These are phyloP conservation scores for Pythium insidiosum DNA, from an alignment of 352 stramenopile species.

Conservation along the genomic window DNA sequence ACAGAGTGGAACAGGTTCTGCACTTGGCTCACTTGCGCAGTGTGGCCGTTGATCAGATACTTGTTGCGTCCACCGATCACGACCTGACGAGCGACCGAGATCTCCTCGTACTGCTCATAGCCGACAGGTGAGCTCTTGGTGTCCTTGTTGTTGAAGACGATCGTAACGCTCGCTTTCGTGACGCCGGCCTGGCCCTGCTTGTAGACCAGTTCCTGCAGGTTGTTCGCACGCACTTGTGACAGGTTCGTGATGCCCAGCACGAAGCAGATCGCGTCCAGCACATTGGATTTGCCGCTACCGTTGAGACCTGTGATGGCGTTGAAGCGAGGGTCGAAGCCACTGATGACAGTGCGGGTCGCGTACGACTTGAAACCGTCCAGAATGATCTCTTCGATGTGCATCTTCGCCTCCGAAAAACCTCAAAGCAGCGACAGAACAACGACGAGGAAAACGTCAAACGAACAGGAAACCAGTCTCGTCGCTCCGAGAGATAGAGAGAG, in stretches of 20 bases:
- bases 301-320: slow-evolving; percentile 99
- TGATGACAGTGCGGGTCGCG: slow-evolving; percentile 97
- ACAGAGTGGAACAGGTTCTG: slow-evolving; percentile 99
- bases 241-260: slow-evolving; percentile 99
- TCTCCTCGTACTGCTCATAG: slow-evolving; percentile 97
- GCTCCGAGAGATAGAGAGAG: too few species aligned
- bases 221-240: slow-evolving; percentile 96
- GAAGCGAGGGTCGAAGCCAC: slow-evolving; percentile 98
- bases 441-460: too few species aligned
- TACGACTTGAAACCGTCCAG: slow-evolving; percentile 99
- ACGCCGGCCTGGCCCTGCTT: slow-evolving; percentile 99
- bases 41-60: slow-evolving; percentile 99
- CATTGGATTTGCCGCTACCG: slow-evolving; percentile 99
- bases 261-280: slow-evolving; percentile 99
- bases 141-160: slow-evolving; percentile 99
- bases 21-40: slow-evolving; percentile 95
- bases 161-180: slow-evolving; percentile 98
- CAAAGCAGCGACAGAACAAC: too few species aligned
- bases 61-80: slow-evolving; percentile 99
- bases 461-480: too few species aligned
- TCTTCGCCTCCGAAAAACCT: too few species aligned
- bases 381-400: slow-evolving; percentile 99
- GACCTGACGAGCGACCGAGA: slow-evolving; percentile 98
- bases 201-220: slow-evolving; percentile 99
- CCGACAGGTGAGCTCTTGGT: slow-evolving; percentile 87